phyloP scores from a whole-genome alignment of 176 grass and related monocot genomes.

The Tillandsia leiboldiana region DNA sequence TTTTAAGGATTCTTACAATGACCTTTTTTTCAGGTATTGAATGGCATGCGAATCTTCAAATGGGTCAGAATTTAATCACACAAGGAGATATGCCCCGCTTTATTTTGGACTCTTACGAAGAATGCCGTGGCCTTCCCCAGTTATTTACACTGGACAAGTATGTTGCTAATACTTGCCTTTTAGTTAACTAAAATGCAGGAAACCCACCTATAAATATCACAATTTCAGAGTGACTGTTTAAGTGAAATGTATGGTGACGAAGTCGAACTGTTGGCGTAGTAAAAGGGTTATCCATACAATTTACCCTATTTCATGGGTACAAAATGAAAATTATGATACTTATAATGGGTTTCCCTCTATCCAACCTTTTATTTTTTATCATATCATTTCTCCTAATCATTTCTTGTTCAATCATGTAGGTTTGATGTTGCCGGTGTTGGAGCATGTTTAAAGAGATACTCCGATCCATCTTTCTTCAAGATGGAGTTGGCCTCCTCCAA shows the following conservation, averaged over 20 bases:
- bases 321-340: neutral
- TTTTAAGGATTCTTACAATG: neutral
- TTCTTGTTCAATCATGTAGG: conserved; percentile 36
- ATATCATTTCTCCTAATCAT: too few relatives aligned
- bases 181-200: neutral
- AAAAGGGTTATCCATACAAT: too few relatives aligned
- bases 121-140: conserved; percentile 77
- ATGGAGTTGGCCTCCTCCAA: conserved; percentile 39
- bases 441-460: conserved; percentile 89
- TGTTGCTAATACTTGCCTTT: conserved; percentile 2
- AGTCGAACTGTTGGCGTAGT: too few relatives aligned
- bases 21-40: conserved; percentile 44
- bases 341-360: neutral
- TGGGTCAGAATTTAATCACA: conserved; percentile 78
- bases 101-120: conserved; percentile 97
- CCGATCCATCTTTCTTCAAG: conserved; percentile 98
- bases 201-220: neutral
- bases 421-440: conserved; percentile 97
- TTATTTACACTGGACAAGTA: conserved; percentile 97
- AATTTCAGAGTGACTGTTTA: too few relatives aligned
- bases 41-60: conserved; percentile 67
- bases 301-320: too few relatives aligned
- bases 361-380: too few relatives aligned
- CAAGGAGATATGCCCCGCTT: conserved; percentile 98
- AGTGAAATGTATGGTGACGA: too few relatives aligned